Percentiles rank a stretch among this genome's conserved stretches.
Conservation (phyloP, 2,329 filamentous ascomycete genomes). For the Dactylellina drechsleri region DNA sequence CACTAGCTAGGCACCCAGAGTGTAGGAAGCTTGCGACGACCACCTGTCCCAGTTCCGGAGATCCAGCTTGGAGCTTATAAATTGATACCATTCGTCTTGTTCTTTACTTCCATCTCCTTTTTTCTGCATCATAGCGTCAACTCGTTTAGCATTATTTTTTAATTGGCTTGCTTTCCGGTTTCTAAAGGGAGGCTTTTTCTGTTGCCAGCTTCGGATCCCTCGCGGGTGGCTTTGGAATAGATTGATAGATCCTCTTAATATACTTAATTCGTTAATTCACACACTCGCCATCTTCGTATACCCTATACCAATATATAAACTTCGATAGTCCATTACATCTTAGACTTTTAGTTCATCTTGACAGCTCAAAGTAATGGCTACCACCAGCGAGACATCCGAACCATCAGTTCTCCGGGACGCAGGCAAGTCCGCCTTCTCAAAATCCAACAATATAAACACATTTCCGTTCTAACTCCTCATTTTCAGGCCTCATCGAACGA, state of each 20-base stretch:
- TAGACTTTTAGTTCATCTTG: not conserved
- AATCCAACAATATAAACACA: conserved; percentile 36
- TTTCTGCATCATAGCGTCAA: conserved; percentile 35
- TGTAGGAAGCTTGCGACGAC: conserved; percentile 34
- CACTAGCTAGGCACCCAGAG: conserved; percentile 9
- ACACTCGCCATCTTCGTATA: not conserved
- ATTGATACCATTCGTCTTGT: conserved; percentile 14
- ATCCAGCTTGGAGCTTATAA: conserved; percentile 16
- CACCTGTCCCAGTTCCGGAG: conserved; percentile 14
- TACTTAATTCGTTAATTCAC: conserved; percentile 15
- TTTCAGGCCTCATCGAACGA: conserved; percentile 50
- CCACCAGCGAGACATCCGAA: conserved; percentile 20
- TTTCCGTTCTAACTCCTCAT: conserved; percentile 7
- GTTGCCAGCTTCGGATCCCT: conserved; percentile 5
- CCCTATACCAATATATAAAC: not conserved
- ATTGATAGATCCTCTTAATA: conserved; percentile 28
- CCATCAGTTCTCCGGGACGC: conserved; percentile 38
- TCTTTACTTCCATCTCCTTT: conserved; percentile 1
- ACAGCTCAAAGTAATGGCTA: not conserved
- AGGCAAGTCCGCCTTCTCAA: conserved; percentile 16
- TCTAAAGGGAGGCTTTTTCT: not conserved
- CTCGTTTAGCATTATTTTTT: conserved; percentile 16
- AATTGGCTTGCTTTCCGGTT: not conserved
- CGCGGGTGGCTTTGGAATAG: conserved; percentile 17
- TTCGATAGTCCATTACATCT: not conserved